These are phyloP conservation scores for Hypoxylon rickii DNA, from an alignment of 495 filamentous ascomycete genomes.

Conservation along the genomic window DNA sequence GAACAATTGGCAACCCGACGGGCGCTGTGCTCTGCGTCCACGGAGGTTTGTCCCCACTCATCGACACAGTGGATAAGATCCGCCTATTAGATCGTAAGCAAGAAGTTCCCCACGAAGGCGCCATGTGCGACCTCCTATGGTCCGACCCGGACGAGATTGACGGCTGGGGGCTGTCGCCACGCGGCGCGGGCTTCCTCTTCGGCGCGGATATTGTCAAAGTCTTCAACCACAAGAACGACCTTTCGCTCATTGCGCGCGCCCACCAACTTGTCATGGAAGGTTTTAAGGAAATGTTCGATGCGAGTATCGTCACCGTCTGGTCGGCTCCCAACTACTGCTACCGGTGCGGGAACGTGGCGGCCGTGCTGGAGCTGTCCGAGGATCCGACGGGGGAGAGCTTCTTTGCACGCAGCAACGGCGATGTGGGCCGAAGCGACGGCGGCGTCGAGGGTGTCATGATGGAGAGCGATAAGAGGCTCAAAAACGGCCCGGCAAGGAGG, in stretches of 20 bases:
- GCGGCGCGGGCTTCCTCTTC: conserved; percentile 95
- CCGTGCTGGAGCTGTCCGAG: conserved; percentile 89
- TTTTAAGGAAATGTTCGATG: conserved; percentile 99
- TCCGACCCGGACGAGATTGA: conserved; percentile 98
- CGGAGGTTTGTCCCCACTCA: conserved; percentile 86
- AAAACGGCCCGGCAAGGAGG: conserved; percentile 78
- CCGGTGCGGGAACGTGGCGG: conserved; percentile 94
- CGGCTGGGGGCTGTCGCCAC: conserved; percentile 93
- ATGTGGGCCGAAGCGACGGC: conserved; percentile 61
- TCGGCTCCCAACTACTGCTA: conserved; percentile 98
- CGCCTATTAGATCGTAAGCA: conserved; percentile 94
- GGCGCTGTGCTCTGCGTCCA: conserved; percentile 95
- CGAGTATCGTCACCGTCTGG: conserved; percentile 95
- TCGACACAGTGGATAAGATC: conserved; percentile 96
- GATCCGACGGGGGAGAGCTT: conserved; percentile 78
- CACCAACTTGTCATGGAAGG: conserved; percentile 99
- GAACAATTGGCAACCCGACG: conserved; percentile 65
- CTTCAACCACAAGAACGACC: conserved; percentile 92
- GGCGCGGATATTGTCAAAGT: conserved; percentile 93
- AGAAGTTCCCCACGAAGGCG: conserved; percentile 96
- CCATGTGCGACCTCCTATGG: conserved; percentile 98
- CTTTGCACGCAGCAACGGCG: conserved; percentile 78
- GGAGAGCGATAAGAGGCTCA: conserved; percentile 45
- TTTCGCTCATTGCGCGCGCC: conserved; percentile 88
- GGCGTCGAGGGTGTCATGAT: conserved; percentile 45